Base-by-base conservation (phyloP, 2,329 filamentous ascomycete genomes). In the Xylariales sp. region DNA sequence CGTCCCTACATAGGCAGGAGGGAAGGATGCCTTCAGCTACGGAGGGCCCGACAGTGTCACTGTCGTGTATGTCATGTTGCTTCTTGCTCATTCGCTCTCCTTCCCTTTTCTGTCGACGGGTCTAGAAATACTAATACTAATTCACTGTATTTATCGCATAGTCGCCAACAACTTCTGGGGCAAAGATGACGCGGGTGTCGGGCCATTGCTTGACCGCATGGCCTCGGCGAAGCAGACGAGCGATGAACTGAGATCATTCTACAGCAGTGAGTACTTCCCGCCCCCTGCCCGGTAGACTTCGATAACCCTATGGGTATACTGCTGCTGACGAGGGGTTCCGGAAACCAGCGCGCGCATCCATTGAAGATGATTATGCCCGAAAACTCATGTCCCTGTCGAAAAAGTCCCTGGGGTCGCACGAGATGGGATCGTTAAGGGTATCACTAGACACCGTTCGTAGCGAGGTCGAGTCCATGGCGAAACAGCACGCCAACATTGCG, bases 101-200 rank as follows among this genome's bases (percentile, higher is more conserved):
- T 34, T 5, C 7, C 14, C 8, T 8, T 43, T 30, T 12, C 6
- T 41, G n/a, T 18, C 10, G 23, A n/a, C 32, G 23, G 3, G 6
- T 23, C 8, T 16, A 10, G 8, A 18, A 16, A 16, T 71, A 70
- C 74, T 78, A 72, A 81, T 23, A 23, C 23, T 23, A 23, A 23
- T 23, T 50, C 28, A 55, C 28, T 39, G 39, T n/a, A 7, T 2
- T 55, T 5, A 9, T 39, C 41, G 10, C 30, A 64, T 72, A 94
- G 94, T 99, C 83, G 95, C 96, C 76, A 99, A 99, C 84, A 99
- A 99, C 80, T 99, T 99, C 81, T 99, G 96, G 96, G 96, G 96
- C 71, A 98, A 97, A 85, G 95, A 98, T 80, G 96, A 99, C 85
- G 96, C 95, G 59, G 97, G 96, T 78, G 94, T 99, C 77, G 86